phyloP scores from a whole-genome alignment of 2,329 filamentous ascomycete genomes.

The Knoxdaviesia capensis region DNA sequence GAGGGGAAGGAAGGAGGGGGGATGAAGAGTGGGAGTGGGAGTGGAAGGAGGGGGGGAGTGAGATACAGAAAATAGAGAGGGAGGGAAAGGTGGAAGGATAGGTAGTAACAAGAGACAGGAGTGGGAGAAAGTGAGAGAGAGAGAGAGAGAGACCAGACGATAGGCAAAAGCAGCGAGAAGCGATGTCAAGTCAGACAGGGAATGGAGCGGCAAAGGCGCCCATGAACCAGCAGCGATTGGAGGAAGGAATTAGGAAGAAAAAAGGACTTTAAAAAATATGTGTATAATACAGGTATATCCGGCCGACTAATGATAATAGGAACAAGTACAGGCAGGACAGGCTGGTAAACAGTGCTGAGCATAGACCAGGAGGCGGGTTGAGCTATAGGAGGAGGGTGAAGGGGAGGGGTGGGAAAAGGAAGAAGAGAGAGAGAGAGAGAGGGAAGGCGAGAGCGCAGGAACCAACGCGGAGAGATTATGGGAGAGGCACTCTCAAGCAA shows the following conservation, averaged over 20 bases:
- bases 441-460: neutral
- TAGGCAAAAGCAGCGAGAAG: constrained; percentile 4
- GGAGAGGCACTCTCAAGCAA: too few relatives aligned
- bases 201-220: too few relatives aligned
- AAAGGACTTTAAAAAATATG: too few relatives aligned
- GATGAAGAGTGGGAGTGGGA: constrained; percentile 8
- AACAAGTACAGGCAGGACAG: neutral
- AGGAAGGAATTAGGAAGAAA: too few relatives aligned
- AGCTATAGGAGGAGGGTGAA: neutral
- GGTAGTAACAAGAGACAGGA: neutral
- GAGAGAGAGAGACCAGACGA: constrained; percentile 1
- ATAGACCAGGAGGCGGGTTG: neutral
- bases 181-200: neutral
- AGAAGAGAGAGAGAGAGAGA: neutral
- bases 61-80: constrained; percentile 16
- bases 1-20: constrained; percentile 8
- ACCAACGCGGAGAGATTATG: too few relatives aligned
- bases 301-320: too few relatives aligned
- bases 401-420: neutral
- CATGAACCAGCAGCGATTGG: too few relatives aligned
- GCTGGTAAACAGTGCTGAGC: neutral
- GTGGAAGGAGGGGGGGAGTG: constrained; percentile 6
- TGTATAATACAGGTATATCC: too few relatives aligned
- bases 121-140: neutral
- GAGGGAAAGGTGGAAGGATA: constrained; percentile 9